Percentiles rank a stretch among this genome's conserved stretches.
phyloP scores from a whole-genome alignment of 1,139 yeast genomes.

The Maudiozyma humilis region DNA sequence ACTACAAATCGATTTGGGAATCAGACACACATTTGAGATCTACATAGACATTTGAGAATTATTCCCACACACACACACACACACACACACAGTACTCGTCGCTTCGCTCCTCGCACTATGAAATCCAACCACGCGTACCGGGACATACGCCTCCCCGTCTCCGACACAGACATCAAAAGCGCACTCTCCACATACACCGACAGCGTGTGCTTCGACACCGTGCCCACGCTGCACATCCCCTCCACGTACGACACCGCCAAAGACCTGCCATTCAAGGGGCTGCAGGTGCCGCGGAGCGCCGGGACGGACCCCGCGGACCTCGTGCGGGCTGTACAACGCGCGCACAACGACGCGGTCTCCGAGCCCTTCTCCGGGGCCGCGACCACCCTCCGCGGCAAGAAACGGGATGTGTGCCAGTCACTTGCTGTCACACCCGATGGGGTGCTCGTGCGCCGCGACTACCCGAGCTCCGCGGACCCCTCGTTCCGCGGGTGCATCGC shows the following conservation, averaged over 20 bases:
- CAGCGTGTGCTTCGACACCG: constrained; percentile 30
- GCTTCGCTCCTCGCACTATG: not conserved
- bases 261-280: not conserved
- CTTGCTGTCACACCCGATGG: not conserved
- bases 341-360: not conserved
- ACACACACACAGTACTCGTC: no score
- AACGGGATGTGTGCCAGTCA: not conserved
- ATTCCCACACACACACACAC: no score
- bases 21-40: no score
- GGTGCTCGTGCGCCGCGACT: not conserved
- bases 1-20: no score
- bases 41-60: no score
- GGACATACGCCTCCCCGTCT: not conserved
- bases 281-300: not conserved
- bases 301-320: no score
- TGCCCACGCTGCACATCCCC: constrained; percentile 21
- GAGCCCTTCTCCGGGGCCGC: not conserved
- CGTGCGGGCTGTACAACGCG: not conserved
- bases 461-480: not conserved
- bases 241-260: constrained; percentile 13
- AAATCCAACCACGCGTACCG: not conserved
- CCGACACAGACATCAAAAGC: not conserved
- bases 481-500: not conserved
- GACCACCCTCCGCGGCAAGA: not conserved
- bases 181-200: not conserved